Percentiles rank a stretch among this genome's conserved stretches.
These are phyloP conservation scores for Citrus unshiu DNA, from an alignment of 345 rosid species.

Conservation along the genomic window DNA sequence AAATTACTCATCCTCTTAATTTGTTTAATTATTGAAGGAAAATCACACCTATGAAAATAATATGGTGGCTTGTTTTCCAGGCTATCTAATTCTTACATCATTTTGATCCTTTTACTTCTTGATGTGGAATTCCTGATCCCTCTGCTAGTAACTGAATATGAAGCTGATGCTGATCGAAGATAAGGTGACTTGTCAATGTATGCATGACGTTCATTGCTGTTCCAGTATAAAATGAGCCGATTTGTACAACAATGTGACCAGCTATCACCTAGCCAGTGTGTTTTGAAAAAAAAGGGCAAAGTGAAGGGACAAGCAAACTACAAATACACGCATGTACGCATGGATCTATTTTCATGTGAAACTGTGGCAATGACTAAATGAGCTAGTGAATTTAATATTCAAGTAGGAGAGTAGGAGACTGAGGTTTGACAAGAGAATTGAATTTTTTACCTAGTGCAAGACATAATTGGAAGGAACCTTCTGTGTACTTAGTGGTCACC, in stretches of 20 bases:
- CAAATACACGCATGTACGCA: not conserved
- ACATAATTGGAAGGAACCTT: conserved; percentile 79
- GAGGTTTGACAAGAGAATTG: conserved; percentile 1
- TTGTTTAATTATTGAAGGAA: conserved; percentile 7
- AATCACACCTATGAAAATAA: not conserved
- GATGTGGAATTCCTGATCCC: conserved; percentile 67
- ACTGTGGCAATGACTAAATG: not conserved
- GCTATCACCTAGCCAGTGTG: conserved; percentile 65
- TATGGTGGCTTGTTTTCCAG: not conserved
- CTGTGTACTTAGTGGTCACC: conserved; percentile 69
- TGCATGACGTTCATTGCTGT: conserved; percentile 71
- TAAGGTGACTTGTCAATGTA: conserved; percentile 85
- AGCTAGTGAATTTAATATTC: not conserved
- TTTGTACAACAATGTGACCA: conserved; percentile 95
- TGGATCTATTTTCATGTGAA: not conserved
- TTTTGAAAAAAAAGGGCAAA: not conserved
- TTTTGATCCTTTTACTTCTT: conserved; percentile 51
- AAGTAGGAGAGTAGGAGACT: not conserved
- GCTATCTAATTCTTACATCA: conserved; percentile 37
- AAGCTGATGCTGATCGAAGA: conserved; percentile 75
- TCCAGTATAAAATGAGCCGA: conserved; percentile 82
- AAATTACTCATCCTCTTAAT: not conserved
- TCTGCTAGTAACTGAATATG: conserved; percentile 65
- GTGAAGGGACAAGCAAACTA: not conserved
- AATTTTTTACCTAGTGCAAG: conserved; percentile 68